Conservation (phyloP, 129 eudicot species). For the sunflower (Helianthus annuus) region HanXRQr2.0-SUNRISE NC_035442.2:166955245-166955744, state of each 20-base stretch:
- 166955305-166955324: too few species aligned
- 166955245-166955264: too few species aligned
- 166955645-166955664: slow-evolving; percentile 69
- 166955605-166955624: slow-evolving; percentile 41
- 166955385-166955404: too few species aligned
- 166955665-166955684: slow-evolving; percentile 54
- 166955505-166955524: too few species aligned
- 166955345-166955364: too few species aligned
- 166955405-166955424: neutral
- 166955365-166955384: too few species aligned
- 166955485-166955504: neutral
- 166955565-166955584: neutral
- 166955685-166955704: neutral
- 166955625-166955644: slow-evolving; percentile 64
- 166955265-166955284: too few species aligned
- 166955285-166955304: too few species aligned
- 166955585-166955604: neutral
- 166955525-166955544: too few species aligned
- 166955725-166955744: too few species aligned
- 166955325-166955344: too few species aligned
- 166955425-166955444: neutral
- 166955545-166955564: neutral
- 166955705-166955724: neutral
- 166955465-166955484: neutral
- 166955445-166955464: too few species aligned